phyloP scores from a whole-genome alignment of 345 rosid genomes.

The Salix dunnii region DNA sequence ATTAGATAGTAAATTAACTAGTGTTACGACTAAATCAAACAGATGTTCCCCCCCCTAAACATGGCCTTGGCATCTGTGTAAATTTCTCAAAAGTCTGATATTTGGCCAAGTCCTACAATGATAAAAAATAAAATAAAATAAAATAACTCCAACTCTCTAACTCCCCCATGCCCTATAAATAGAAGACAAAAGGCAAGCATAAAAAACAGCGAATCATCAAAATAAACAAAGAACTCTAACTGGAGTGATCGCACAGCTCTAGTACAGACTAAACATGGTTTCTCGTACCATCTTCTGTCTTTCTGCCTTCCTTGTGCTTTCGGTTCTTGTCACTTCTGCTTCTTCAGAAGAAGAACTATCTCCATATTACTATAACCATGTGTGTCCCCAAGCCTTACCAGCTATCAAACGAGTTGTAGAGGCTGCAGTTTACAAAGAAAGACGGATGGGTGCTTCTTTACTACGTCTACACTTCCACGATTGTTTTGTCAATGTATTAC shows the following conservation, averaged over 20 bases:
- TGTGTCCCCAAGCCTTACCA: constrained; percentile 24
- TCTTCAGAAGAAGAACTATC: constrained; percentile 22
- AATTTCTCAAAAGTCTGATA: neutral
- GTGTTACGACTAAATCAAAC: constrained; percentile 5
- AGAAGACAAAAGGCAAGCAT: neutral
- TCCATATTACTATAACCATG: constrained; percentile 45
- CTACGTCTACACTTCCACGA: constrained; percentile 39
- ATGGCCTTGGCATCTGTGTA: neutral
- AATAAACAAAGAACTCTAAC: too few relatives aligned
- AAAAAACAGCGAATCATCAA: neutral
- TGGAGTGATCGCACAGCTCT: neutral
- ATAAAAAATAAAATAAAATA: neutral
- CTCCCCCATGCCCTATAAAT: constrained; percentile 4
- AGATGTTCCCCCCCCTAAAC: neutral
- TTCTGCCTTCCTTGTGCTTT: constrained; percentile 7
- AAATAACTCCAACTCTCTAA: neutral
- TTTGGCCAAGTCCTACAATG: neutral
- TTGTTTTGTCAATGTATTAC: constrained; percentile 53
- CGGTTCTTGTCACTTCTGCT: constrained; percentile 15
- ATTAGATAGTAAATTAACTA: too few relatives aligned
- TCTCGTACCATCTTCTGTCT: constrained; percentile 4
- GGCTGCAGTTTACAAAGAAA: constrained; percentile 23
- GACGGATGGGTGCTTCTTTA: constrained; percentile 43
- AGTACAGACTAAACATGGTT: constrained; percentile 15
- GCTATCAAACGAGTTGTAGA: constrained; percentile 15